These are phyloP conservation scores for Pulveroboletus sp. DNA, from an alignment of 1,284 basidiomycete species.

Conservation along the genomic window DNA sequence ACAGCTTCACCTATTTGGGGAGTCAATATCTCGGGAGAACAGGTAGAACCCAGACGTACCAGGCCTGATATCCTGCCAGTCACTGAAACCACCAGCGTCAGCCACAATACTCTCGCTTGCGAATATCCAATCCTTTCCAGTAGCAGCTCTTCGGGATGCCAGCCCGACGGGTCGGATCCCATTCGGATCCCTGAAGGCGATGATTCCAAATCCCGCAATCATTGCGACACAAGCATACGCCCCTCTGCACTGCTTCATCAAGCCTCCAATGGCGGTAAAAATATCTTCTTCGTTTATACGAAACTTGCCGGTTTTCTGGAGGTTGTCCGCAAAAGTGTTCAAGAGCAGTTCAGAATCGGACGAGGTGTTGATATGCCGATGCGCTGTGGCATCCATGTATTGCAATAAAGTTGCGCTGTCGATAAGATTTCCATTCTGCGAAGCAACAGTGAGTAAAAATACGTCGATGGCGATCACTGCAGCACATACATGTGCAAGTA, in stretches of 20 bases:
- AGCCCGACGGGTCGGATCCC: constrained; percentile 93
- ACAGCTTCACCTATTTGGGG: constrained; percentile 78
- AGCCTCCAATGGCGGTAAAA: constrained; percentile 87
- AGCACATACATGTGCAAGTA: constrained; percentile 87
- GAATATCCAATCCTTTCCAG: constrained; percentile 84
- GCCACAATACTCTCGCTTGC: constrained; percentile 96
- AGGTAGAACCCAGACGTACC: constrained; percentile 47
- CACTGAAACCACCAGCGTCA: constrained; percentile 87
- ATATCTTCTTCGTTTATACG: constrained; percentile 99
- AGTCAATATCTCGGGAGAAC: constrained; percentile 3
- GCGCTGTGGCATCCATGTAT: constrained; percentile 95
- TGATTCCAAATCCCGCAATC: constrained; percentile 98
- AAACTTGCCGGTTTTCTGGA: constrained; percentile 98
- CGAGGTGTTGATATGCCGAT: constrained; percentile 98
- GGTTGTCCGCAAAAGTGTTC: constrained; percentile 97
- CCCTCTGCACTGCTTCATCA: constrained; percentile 89
- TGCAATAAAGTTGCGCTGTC: constrained; percentile 86
- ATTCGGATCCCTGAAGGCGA: constrained; percentile 99
- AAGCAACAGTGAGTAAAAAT: constrained; percentile 7
- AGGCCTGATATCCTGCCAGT: constrained; percentile 94
- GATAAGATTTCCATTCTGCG: constrained; percentile 97
- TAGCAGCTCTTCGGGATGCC: constrained; percentile 59
- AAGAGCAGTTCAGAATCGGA: constrained; percentile 97
- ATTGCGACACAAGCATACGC: constrained; percentile 98
- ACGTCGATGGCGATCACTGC: background rate